Conservation (phyloP, 768 basidiomycete species). For the Myochromella boudieri region DNA sequence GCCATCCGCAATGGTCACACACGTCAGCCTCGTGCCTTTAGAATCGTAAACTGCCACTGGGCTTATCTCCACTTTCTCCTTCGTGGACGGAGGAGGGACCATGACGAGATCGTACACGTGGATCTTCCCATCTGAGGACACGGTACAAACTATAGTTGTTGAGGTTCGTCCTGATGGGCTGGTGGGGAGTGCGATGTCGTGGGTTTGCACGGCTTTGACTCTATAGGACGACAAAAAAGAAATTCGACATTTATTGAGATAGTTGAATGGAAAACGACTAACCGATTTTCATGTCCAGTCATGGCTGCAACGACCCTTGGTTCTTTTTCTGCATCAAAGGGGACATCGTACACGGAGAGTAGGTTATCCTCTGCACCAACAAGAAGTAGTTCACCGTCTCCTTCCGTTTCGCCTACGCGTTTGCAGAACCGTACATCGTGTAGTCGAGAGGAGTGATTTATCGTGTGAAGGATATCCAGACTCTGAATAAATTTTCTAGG, state of each 20-base stretch:
- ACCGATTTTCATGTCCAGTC: slow-evolving; percentile 88
- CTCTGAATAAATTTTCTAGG: slow-evolving; percentile 46
- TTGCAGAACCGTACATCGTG: slow-evolving; percentile 81
- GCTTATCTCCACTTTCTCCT: slow-evolving; percentile 20
- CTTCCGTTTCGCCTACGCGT: slow-evolving; percentile 51
- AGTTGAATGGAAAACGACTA: slow-evolving; percentile 20
- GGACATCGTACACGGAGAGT: slow-evolving; percentile 72
- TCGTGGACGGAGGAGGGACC: slow-evolving; percentile 33
- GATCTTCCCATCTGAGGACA: slow-evolving; percentile 89
- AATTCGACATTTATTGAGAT: background rate
- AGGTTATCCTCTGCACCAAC: slow-evolving; percentile 91
- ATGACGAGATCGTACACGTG: slow-evolving; percentile 69
- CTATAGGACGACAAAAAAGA: slow-evolving; percentile 33
- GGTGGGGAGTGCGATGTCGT: slow-evolving; percentile 58
- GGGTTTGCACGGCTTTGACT: slow-evolving; percentile 77
- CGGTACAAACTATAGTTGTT: slow-evolving; percentile 70
- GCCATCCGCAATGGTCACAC: slow-evolving; percentile 34
- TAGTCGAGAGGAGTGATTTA: slow-evolving; percentile 78
- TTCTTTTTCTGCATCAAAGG: slow-evolving; percentile 37
- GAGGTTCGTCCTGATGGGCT: slow-evolving; percentile 28
- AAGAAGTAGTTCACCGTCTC: slow-evolving; percentile 67
- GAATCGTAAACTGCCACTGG: slow-evolving; percentile 22
- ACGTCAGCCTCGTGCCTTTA: slow-evolving; percentile 22
- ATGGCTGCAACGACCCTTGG: slow-evolving; percentile 70
- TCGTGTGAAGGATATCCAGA: slow-evolving; percentile 72